Evolutionary conservation across 331 rosid species (phyloP).

Genomic region (Telfairia occidentalis): DNA sequence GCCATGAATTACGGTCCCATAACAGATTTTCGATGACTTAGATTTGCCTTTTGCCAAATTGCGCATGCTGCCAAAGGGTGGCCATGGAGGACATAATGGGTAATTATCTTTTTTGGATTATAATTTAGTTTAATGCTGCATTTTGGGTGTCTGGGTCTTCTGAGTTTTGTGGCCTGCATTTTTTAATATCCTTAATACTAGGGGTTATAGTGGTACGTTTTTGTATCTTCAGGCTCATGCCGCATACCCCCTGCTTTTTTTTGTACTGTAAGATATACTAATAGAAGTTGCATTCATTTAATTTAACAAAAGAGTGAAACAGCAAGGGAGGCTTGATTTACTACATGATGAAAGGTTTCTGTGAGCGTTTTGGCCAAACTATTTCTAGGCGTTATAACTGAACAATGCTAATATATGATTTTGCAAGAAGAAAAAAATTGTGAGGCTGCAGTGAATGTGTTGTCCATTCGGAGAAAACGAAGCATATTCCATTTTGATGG

Average conservation of each 20-base stretch:
- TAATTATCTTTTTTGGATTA: constrained; percentile 16
- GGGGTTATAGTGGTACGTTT: background rate
- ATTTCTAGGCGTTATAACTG: background rate
- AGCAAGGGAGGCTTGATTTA: background rate
- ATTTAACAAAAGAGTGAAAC: background rate
- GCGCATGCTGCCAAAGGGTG: constrained; percentile 88
- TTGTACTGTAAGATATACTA: background rate
- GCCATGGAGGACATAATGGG: constrained; percentile 99
- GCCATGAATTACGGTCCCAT: constrained; percentile 3
- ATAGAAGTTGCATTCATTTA: background rate
- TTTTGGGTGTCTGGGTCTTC: background rate
- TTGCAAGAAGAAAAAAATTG: no score
- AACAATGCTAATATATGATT: background rate
- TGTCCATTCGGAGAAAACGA: background rate
- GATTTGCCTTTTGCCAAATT: constrained; percentile 84
- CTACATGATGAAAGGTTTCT: background rate
- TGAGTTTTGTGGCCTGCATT: constrained; percentile 6
- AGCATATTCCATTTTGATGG: background rate
- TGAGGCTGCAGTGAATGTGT: background rate
- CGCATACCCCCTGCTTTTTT: background rate
- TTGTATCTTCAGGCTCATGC: background rate
- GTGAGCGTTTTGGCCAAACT: background rate
- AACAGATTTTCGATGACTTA: constrained; percentile 80
- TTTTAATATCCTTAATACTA: background rate
- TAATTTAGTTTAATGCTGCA: background rate